These are phyloP conservation scores for Cyclotella sp. DNA, from an alignment of 108 stramenopile genomes.

Conservation along the genomic window DNA sequence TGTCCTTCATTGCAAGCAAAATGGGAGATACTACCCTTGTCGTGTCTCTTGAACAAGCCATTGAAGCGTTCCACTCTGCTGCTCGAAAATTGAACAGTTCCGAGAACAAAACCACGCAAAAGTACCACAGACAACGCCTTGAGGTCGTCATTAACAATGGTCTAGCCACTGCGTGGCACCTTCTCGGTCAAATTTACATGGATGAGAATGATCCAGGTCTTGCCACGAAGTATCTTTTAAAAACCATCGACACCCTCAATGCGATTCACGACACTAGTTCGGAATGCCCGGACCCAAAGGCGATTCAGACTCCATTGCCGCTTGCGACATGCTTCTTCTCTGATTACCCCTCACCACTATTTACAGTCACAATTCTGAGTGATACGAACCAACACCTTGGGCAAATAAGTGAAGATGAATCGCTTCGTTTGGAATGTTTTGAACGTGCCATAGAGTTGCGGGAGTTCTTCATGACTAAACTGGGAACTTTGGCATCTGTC, in stretches of 20 bases:
- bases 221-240: slow-evolving; percentile 39
- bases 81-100: neutral
- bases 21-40: slow-evolving; percentile 13
- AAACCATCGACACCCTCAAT: slow-evolving; percentile 32
- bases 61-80: slow-evolving; percentile 26
- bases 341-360: slow-evolving; percentile 36
- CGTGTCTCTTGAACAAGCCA: slow-evolving; percentile 28
- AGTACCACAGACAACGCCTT: slow-evolving; percentile 19
- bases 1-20: slow-evolving; percentile 21
- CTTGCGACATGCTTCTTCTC: slow-evolving; percentile 27
- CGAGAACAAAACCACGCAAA: neutral
- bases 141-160: slow-evolving; percentile 21
- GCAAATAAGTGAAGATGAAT: slow-evolving; percentile 20
- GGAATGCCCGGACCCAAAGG: slow-evolving; percentile 9
- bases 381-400: slow-evolving; percentile 44
- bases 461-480: slow-evolving; percentile 26
- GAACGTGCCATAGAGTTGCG: slow-evolving; percentile 45
- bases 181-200: slow-evolving; percentile 24
- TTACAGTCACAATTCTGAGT: slow-evolving; percentile 36
- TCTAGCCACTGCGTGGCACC: slow-evolving; percentile 31
- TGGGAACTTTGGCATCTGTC: slow-evolving; percentile 17
- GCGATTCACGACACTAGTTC: slow-evolving; percentile 18
- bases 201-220: slow-evolving; percentile 14
- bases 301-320: slow-evolving; percentile 16
- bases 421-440: slow-evolving; percentile 34